A percentile compares a stretch with the other conserved stretches of the same genome.
Conservation (phyloP, 441 rosid species). For the Metrosideros polymorpha region DNA sequence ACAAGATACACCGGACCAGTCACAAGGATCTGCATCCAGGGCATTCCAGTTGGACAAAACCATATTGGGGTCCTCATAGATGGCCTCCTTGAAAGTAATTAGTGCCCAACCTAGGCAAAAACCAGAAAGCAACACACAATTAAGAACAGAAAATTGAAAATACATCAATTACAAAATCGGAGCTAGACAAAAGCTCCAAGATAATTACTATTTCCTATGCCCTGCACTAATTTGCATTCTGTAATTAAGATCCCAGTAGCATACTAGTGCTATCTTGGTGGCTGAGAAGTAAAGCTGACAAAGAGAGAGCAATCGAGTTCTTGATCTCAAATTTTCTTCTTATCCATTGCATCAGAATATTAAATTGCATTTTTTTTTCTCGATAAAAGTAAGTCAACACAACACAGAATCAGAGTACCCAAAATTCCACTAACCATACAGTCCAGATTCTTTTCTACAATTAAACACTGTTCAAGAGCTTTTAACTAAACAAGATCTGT, state of each 20-base stretch:
- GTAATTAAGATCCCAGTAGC: not conserved
- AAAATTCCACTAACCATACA: not conserved
- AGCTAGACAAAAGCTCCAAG: not conserved
- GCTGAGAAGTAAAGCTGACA: not conserved
- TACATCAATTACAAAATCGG: not conserved
- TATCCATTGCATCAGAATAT: not conserved
- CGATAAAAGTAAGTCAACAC: not conserved
- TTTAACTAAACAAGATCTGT: conserved; percentile 44
- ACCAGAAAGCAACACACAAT: not conserved
- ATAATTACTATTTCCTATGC: not conserved
- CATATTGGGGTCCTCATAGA: conserved; percentile 68
- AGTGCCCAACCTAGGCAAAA: conserved; percentile 56
- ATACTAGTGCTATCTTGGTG: not conserved
- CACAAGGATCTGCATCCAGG: conserved; percentile 77
- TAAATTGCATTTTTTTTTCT: not conserved
- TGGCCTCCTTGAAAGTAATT: conserved; percentile 69
- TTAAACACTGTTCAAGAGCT: not conserved
- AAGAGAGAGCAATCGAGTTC: not conserved
- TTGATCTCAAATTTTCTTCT: not conserved
- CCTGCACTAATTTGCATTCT: not conserved
- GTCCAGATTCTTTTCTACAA: not conserved
- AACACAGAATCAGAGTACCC: not conserved
- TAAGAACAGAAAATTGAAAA: conserved; percentile 11
- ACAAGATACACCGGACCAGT: conserved; percentile 71
- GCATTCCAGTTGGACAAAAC: conserved; percentile 77